These are phyloP conservation scores for Globisporangium perplexum DNA, from an alignment of 352 stramenopile species.

Conservation along the genomic window DNA sequence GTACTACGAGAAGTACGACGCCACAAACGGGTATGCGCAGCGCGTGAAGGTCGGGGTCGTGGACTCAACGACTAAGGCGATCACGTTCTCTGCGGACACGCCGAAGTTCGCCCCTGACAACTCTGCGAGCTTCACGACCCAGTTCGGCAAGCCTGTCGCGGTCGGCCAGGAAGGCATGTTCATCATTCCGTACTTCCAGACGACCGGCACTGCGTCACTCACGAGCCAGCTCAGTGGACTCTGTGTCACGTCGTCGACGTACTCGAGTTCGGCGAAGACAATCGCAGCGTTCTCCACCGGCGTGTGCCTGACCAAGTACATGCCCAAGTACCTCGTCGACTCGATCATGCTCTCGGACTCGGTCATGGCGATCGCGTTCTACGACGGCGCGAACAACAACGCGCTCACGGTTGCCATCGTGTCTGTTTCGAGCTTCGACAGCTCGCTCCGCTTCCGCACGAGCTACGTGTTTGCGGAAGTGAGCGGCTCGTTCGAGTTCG, in stretches of 20 bases:
- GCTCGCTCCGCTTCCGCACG: conserved; percentile 28
- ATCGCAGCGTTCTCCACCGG: conserved; percentile 23
- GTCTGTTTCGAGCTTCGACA: conserved; percentile 19
- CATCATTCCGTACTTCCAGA: conserved; percentile 46
- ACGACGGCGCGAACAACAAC: conserved; percentile 52
- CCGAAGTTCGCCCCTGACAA: conserved; percentile 31
- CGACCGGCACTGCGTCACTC: conserved; percentile 10
- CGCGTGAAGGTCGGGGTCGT: conserved; percentile 32
- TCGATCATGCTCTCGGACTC: conserved; percentile 39
- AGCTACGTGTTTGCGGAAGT: conserved; percentile 42
- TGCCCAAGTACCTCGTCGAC: conserved; percentile 29
- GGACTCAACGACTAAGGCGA: conserved; percentile 16
- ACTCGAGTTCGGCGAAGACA: conserved; percentile 7
- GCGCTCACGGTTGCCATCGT: conserved; percentile 40
- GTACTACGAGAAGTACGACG: conserved; percentile 38
- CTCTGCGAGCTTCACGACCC: conserved; percentile 12
- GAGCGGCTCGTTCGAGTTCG: conserved; percentile 36
- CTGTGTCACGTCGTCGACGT: conserved; percentile 37
- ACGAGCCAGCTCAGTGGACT: conserved; percentile 20
- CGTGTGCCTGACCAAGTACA: conserved; percentile 40
- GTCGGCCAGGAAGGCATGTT: conserved; percentile 27
- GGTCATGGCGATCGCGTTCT: conserved; percentile 40
- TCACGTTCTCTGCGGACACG: conserved; percentile 24
- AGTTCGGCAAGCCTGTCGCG: conserved; percentile 30
- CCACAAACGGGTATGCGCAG: conserved; percentile 23